A percentile compares a stretch with the other conserved stretches of the same genome.
Conservation (phyloP, 2,329 filamentous ascomycete species). For the Acrocalymma vagum region DNA sequence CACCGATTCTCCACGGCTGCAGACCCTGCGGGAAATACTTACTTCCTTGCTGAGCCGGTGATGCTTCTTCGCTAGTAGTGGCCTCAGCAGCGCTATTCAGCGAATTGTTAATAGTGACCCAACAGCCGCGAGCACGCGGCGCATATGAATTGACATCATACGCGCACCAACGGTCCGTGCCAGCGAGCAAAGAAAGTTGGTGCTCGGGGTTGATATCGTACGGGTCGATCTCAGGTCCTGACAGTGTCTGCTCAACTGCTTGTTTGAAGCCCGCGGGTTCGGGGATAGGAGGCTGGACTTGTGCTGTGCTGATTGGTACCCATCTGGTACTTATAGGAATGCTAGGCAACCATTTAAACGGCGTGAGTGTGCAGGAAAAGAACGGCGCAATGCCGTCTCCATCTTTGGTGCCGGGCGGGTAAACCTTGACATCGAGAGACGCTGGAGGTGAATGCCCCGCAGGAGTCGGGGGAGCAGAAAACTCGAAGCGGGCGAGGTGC, state of each 20-base stretch:
- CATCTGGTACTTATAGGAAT: constrained; percentile 33
- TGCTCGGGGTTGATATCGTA: constrained; percentile 30
- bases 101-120: constrained; percentile 25
- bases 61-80: no score
- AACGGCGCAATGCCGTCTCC: constrained; percentile 31
- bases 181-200: constrained; percentile 27
- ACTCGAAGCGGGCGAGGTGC: constrained; percentile 43
- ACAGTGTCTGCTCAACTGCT: constrained; percentile 15
- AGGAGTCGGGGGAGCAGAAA: constrained; percentile 31
- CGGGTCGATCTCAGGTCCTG: constrained; percentile 21
- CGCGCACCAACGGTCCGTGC: constrained; percentile 34
- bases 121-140: constrained; percentile 33
- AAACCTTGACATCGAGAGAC: constrained; percentile 34
- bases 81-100: no score
- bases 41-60: neutral
- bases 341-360: constrained; percentile 34
- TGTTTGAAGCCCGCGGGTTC: constrained; percentile 14
- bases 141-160: constrained; percentile 28
- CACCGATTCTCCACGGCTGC: constrained; percentile 32
- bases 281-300: constrained; percentile 34
- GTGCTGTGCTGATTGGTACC: constrained; percentile 27
- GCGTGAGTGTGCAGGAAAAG: constrained; percentile 35
- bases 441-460: constrained; percentile 21
- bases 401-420: constrained; percentile 28
- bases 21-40: constrained; percentile 32